Conservation (phyloP, 768 basidiomycete genomes). For the Leccinellum luteum region DNA sequence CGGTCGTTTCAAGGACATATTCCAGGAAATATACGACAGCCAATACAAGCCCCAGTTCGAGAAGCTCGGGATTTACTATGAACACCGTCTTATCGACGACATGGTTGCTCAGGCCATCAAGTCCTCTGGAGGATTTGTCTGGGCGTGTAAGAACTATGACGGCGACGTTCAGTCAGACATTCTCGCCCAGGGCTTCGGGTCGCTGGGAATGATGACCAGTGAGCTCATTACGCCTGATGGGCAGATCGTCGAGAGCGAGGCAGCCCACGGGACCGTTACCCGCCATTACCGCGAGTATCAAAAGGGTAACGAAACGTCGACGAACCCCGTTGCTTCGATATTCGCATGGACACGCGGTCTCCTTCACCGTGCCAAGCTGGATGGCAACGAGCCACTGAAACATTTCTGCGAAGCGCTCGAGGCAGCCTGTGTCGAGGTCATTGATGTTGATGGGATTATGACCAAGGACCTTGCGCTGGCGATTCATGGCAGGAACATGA, state of each 20-base stretch:
- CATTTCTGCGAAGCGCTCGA: conserved; percentile 81
- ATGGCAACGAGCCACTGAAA: conserved; percentile 71
- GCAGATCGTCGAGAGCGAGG: conserved; percentile 88
- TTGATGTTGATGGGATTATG: conserved; percentile 89
- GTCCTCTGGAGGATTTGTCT: conserved; percentile 88
- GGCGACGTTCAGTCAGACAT: conserved; percentile 90
- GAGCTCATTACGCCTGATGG: conserved; percentile 96
- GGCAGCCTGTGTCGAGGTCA: conserved; percentile 84
- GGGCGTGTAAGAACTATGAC: conserved; percentile 78
- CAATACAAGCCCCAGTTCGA: conserved; percentile 74
- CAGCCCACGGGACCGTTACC: conserved; percentile 96
- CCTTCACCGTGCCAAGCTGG: conserved; percentile 89
- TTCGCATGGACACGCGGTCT: conserved; percentile 98
- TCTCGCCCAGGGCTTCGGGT: conserved; percentile 96
- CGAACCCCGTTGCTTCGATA: conserved; percentile 98
- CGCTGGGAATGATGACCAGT: conserved; percentile 96
- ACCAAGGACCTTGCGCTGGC: conserved; percentile 96
- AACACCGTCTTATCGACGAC: conserved; percentile 96
- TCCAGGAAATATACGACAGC: conserved; percentile 92
- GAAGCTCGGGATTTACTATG: conserved; percentile 76
- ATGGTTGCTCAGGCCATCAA: conserved; percentile 99
- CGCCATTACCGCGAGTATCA: conserved; percentile 97
- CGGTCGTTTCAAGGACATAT: conserved; percentile 98
- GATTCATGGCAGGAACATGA: conserved; percentile 89
- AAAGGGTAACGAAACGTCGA: conserved; percentile 96